Conservation (phyloP, 345 rosid genomes). For the Salix caprea region DNA sequence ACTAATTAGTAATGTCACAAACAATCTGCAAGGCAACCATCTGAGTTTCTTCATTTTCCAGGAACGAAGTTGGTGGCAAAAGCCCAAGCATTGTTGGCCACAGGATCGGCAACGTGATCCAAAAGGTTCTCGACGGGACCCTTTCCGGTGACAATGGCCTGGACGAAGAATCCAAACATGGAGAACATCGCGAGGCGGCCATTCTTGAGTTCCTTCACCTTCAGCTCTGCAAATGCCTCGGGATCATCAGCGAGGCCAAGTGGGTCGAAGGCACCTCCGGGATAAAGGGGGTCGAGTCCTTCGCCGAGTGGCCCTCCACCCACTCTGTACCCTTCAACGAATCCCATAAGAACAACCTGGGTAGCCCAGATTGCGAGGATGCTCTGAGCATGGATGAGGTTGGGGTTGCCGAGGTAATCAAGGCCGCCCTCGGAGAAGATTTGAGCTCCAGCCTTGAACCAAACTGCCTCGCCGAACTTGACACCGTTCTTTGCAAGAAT, state of each 20-base stretch:
- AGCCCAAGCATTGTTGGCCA: constrained; percentile 94
- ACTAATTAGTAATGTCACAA: constrained; percentile 3
- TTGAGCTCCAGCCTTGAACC: constrained; percentile 96
- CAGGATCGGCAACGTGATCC: constrained; percentile 90
- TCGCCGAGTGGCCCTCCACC: constrained; percentile 98
- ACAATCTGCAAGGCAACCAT: neutral
- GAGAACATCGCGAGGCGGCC: constrained; percentile 93
- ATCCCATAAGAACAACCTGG: constrained; percentile 95
- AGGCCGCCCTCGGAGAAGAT: constrained; percentile 95
- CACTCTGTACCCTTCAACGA: constrained; percentile 87
- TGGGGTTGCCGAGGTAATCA: constrained; percentile 94
- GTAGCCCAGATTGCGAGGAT: constrained; percentile 89
- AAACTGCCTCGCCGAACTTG: constrained; percentile 84
- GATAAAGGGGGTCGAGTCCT: constrained; percentile 94
- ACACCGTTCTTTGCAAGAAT: constrained; percentile 78
- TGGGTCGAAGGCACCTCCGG: constrained; percentile 94
- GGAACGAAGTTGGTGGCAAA: constrained; percentile 97
- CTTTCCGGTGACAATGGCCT: constrained; percentile 93
- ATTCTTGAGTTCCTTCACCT: constrained; percentile 94
- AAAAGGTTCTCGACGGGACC: constrained; percentile 87
- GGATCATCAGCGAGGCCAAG: constrained; percentile 92
- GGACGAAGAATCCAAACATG: constrained; percentile 93
- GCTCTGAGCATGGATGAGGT: constrained; percentile 94
- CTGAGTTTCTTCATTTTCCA: constrained; percentile 52
- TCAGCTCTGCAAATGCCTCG: constrained; percentile 87